Evolutionary conservation across 345 rosid species (phyloP), one percentile per base, ranked within the genome.

Genomic region (Camelina laxa): DNA sequence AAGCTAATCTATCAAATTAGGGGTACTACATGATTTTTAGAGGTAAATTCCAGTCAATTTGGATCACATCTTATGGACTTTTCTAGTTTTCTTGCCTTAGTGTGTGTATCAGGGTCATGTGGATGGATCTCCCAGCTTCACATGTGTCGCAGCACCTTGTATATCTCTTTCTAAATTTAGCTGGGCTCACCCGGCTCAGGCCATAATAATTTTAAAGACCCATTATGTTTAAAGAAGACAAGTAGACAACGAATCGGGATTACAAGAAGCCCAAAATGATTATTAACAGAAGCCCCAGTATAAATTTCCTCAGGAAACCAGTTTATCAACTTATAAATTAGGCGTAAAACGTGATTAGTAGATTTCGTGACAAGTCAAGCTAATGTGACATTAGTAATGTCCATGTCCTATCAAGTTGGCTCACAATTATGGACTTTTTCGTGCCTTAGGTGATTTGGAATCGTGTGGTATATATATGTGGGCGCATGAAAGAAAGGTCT

Each of bases 131-230:
- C 62, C 33, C 22, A 58, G 14, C 41, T 30, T 56, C 55, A 19
- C 55, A 7, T 16, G 44, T 31, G 41, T 59, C 8, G 27, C 45
- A 59, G 11, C 6, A 38, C 13, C 16, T 20, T 6, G 36, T 33
- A 59, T 35, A 30, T n/a, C 0, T 56, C 48, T 56, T 15, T 38
- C 6, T 38, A 8, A 2, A 39, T 38, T 38, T 6, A 38, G 1
- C 14, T 60, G 65, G 49, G 48, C 48, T 60, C 12, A 42, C 48
- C 48, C 6, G 48, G 48, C 48, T 42, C 16, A 17, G 65, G 31
- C 65, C 33, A 60, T 31, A 4, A 14, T 31, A 14, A 57, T 60
- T 19, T 20, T 0, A 16, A 19, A 19, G 9, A 38, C 47, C 30
- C 30, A 60, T 10, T 35, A 27, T 27, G 30, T 5, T 4, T 27